phyloP scores from a whole-genome alignment of 257 asterid genomes.

The Paraleonurus japonicus region DNA sequence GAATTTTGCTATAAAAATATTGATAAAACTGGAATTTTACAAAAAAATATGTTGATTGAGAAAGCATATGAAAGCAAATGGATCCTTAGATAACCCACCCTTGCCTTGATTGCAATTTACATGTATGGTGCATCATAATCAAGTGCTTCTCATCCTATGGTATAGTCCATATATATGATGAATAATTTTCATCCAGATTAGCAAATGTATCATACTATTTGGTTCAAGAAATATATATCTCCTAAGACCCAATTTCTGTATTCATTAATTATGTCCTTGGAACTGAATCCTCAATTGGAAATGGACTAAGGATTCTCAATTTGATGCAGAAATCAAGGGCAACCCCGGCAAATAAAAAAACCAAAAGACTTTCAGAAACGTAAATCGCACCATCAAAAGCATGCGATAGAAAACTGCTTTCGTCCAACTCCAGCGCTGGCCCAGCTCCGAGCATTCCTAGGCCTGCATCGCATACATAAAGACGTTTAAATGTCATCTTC shows the following conservation, averaged over 20 bases:
- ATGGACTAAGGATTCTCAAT: conserved; percentile 71
- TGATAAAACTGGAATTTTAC: too few species aligned
- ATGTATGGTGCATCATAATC: neutral
- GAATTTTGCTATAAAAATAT: neutral
- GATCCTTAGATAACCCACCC: neutral
- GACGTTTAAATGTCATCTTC: neutral
- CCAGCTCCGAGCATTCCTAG: conserved; percentile 67
- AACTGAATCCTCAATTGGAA: conserved; percentile 52
- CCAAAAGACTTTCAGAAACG: conserved; percentile 73
- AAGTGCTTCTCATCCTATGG: neutral
- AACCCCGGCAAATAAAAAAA: conserved; percentile 81
- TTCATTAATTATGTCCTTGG: conserved; percentile 25
- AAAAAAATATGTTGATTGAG: too few species aligned
- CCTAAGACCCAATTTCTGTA: neutral
- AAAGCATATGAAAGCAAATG: too few species aligned
- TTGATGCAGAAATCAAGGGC: conserved; percentile 80
- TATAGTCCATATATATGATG: neutral
- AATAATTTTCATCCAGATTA: neutral
- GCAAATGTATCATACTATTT: neutral
- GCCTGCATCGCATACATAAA: conserved; percentile 48
- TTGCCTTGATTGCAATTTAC: neutral
- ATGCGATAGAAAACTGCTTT: conserved; percentile 48
- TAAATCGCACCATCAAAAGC: conserved; percentile 54
- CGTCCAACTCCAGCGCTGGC: conserved; percentile 58
- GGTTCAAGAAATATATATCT: neutral